Base-by-base conservation (phyloP, 306 rosid species). In the Lathyrus sativus region DNA sequence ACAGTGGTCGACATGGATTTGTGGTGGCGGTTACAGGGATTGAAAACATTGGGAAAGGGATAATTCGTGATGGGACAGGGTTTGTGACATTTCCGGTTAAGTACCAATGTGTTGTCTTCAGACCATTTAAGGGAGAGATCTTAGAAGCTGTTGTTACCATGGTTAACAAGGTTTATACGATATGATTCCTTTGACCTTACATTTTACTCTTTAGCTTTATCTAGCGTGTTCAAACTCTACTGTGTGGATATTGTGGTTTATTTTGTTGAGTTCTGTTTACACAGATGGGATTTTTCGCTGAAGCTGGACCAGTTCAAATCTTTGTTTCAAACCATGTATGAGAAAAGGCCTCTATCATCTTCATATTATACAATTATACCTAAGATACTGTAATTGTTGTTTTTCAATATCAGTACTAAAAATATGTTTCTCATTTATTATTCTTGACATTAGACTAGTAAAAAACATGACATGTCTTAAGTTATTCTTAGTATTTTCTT, bases 291-390 rank as follows among this genome's bases (percentile, higher is more conserved):
- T 93, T 90, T 78, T 93, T 93, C 2, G 99, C 99, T 24, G 97
- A 90, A 78, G 99, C 99, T 66, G 99, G 99, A 48, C 99, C 99
- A 15, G 99, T 93, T 70, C 97, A 93, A 76, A 93, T 93, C 73
- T 90, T 90, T 45, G 97, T 93, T 81, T 93, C 99, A 57, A 93
- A 88, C 83, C 99, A 93, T 78, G 98, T 89, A 76, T 62, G 11
- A 50, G 19, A 19, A 17, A 26, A 57, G 46, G 37, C 63, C 14
- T 48, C 26, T 33, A 3, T 68, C 22, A 28, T 46, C 17, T 60
- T 68, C 31, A 38, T 17, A 18, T 49, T 66, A 31, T 18, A 17
- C 33, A 48, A 29, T 66, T 15, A 6, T 31, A 7, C 50, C 28
- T 56, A 9, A 62, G 26, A 37, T 28, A 60, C 9, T 4, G n/a